Conservation (phyloP, 352 stramenopile species). For the Pythium graminicola region DNA sequence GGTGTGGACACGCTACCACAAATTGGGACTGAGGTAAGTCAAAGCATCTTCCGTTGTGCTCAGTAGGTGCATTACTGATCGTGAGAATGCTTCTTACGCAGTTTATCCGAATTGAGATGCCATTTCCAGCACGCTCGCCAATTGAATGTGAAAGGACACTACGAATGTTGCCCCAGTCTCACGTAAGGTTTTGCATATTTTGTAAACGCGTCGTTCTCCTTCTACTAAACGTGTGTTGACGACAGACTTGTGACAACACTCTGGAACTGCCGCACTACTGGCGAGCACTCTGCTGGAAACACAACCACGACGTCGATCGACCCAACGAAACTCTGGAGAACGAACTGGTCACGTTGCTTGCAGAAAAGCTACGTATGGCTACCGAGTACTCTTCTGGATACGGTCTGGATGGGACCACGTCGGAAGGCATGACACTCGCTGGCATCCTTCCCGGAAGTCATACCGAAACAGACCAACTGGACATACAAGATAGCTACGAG, state of each 20-base stretch:
- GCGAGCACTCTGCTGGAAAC: slow-evolving; percentile 55
- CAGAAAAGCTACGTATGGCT: slow-evolving; percentile 45
- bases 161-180: slow-evolving; percentile 62
- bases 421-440: slow-evolving; percentile 3
- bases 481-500: slow-evolving; percentile 47
- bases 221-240: neutral
- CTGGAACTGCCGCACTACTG: slow-evolving; percentile 71
- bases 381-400: slow-evolving; percentile 65
- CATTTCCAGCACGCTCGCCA: slow-evolving; percentile 39
- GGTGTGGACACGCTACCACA: slow-evolving; percentile 58
- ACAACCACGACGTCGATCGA: slow-evolving; percentile 25
- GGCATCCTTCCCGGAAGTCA: slow-evolving; percentile 15
- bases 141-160: slow-evolving; percentile 39
- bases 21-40: slow-evolving; percentile 51
- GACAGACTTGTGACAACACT: slow-evolving; percentile 69
- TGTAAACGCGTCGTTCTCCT: neutral
- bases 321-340: slow-evolving; percentile 29
- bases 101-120: slow-evolving; percentile 78
- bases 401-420: slow-evolving; percentile 45
- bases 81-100: slow-evolving; percentile 14
- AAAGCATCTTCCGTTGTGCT: neutral
- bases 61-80: neutral
- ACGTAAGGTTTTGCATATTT: slow-evolving; percentile 32
- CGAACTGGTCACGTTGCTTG: slow-evolving; percentile 35
- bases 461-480: neutral